A percentile compares a stretch with the other conserved stretches of the same genome.
These are phyloP conservation scores for Ceratocystis eucalypticola DNA, from an alignment of 2,329 filamentous ascomycete species.

Conservation along the genomic window DNA sequence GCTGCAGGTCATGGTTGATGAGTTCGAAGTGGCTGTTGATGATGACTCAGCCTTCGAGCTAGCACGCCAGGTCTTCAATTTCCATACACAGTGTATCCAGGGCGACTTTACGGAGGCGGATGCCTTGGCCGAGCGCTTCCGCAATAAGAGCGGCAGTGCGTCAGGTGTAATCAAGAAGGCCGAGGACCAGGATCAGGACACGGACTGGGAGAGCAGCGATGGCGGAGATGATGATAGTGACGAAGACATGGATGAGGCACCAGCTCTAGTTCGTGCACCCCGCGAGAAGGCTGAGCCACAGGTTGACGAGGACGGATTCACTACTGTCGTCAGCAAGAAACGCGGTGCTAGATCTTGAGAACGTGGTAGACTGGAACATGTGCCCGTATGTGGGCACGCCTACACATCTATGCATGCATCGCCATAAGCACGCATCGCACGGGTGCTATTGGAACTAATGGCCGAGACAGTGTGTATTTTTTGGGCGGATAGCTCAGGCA, in stretches of 20 bases:
- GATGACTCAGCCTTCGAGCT: constrained; percentile 71
- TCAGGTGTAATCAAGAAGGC: constrained; percentile 35
- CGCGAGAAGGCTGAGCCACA: constrained; percentile 56
- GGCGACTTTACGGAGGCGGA: constrained; percentile 55
- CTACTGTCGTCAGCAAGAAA: constrained; percentile 58
- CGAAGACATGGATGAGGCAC: constrained; percentile 55
- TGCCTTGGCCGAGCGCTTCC: constrained; percentile 48
- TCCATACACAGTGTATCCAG: constrained; percentile 49
- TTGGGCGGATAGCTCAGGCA: no score
- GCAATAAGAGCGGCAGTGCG: constrained; percentile 45
- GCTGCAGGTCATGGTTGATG: constrained; percentile 83
- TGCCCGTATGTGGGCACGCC: neutral
- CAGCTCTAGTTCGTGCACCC: constrained; percentile 40
- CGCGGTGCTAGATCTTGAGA: constrained; percentile 4
- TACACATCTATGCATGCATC: neutral
- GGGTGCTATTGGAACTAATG: neutral
- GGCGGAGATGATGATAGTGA: constrained; percentile 41
- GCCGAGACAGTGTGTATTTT: no score
- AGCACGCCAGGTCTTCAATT: constrained; percentile 55
- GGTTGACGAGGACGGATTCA: constrained; percentile 72
- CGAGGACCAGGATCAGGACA: constrained; percentile 37
- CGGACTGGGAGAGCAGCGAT: constrained; percentile 50
- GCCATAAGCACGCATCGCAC: neutral
- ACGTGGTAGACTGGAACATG: neutral
- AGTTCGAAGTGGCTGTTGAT: constrained; percentile 86